Conservation (phyloP, 1,284 basidiomycete species). For the Cystobasidium pallidum region DNA sequence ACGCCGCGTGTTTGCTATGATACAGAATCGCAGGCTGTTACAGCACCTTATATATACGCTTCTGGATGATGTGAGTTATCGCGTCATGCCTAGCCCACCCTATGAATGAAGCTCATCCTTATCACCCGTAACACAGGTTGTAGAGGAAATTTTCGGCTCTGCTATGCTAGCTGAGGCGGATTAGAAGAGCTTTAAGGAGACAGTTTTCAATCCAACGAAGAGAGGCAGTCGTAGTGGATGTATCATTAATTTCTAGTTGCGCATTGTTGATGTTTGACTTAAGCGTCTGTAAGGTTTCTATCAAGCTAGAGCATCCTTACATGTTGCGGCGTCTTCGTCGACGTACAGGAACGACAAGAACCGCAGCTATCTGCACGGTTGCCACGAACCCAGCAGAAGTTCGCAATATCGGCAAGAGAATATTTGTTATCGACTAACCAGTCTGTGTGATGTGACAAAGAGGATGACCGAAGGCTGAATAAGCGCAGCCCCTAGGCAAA, state of each 20-base stretch:
- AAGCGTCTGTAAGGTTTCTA: too few relatives aligned
- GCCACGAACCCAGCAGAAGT: slow-evolving; percentile 42
- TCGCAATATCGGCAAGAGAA: slow-evolving; percentile 45
- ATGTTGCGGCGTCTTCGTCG: too few relatives aligned
- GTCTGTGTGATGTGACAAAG: slow-evolving; percentile 12
- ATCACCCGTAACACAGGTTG: too few relatives aligned
- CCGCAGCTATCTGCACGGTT: too few relatives aligned
- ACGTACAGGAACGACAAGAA: too few relatives aligned
- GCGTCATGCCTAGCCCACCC: too few relatives aligned
- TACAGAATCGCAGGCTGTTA: slow-evolving; percentile 89
- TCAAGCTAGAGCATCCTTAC: too few relatives aligned
- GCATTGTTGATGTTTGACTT: too few relatives aligned
- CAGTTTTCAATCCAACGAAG: background rate
- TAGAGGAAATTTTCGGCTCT: slow-evolving; percentile 31
- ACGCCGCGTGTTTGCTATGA: slow-evolving; percentile 81
- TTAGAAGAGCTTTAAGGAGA: background rate
- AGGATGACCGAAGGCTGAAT: background rate
- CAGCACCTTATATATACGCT: slow-evolving; percentile 87
- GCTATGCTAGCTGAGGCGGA: background rate
- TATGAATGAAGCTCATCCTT: too few relatives aligned
- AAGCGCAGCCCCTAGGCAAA: background rate
- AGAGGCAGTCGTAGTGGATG: too few relatives aligned
- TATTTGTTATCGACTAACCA: slow-evolving; percentile 43
- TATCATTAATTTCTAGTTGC: too few relatives aligned
- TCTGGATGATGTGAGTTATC: slow-evolving; percentile 79